Percentiles rank a stretch among this genome's conserved stretches.
Evolutionary conservation across 2,329 filamentous ascomycete species (phyloP).

Genomic region (Colletotrichum salicis): DNA sequence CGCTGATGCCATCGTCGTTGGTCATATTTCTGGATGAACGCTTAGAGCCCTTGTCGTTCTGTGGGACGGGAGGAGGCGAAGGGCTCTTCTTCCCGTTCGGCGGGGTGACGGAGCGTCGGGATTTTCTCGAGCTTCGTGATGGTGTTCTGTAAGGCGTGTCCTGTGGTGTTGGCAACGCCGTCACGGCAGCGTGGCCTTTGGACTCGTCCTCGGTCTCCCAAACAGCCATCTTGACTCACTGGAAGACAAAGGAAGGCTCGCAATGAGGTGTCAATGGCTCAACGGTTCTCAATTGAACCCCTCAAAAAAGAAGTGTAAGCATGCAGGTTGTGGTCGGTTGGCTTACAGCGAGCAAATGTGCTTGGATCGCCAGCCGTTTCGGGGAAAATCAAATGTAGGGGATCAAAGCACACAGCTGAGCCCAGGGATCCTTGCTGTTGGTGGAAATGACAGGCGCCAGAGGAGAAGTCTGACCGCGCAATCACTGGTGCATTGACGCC

Average conservation of each 20-base stretch:
- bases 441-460: slow-evolving; percentile 32
- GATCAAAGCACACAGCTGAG: slow-evolving; percentile 36
- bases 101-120: slow-evolving; percentile 75
- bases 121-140: slow-evolving; percentile 70
- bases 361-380: slow-evolving; percentile 33
- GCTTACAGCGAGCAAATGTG: slow-evolving; percentile 27
- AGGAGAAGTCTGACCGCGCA: slow-evolving; percentile 30
- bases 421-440: slow-evolving; percentile 30
- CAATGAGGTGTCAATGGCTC: slow-evolving; percentile 9
- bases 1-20: slow-evolving; percentile 75
- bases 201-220: slow-evolving; percentile 75
- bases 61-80: slow-evolving; percentile 65
- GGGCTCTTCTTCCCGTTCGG: slow-evolving; percentile 61
- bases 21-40: slow-evolving; percentile 67
- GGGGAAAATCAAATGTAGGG: slow-evolving; percentile 27
- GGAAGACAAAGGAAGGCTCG: slow-evolving; percentile 8
- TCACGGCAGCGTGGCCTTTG: slow-evolving; percentile 62
- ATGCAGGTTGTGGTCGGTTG: slow-evolving; percentile 21
- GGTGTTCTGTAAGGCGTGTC: slow-evolving; percentile 79
- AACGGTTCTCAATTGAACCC: slow-evolving; percentile 29
- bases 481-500: slow-evolving; percentile 35
- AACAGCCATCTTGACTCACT: slow-evolving; percentile 57
- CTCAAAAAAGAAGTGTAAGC: slow-evolving; percentile 21
- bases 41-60: slow-evolving; percentile 56
- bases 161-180: slow-evolving; percentile 73